A percentile compares a stretch with the other conserved stretches of the same genome.
Evolutionary conservation across 495 filamentous ascomycete species (phyloP).

Genomic region (Evernia prunastri): DNA sequence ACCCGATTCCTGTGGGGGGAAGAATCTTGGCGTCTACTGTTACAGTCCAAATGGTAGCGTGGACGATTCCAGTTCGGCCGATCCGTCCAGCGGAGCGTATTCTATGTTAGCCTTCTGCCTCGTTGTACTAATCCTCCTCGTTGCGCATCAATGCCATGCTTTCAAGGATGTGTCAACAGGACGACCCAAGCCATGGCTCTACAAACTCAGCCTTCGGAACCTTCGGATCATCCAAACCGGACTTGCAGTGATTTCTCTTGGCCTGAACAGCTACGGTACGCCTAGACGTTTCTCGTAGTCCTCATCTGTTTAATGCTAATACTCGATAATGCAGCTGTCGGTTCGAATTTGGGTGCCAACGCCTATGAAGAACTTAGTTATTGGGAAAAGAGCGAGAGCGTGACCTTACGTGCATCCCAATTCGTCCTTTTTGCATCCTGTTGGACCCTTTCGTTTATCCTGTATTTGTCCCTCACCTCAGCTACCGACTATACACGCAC

Average conservation of each 20-base stretch:
- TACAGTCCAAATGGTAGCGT: background rate
- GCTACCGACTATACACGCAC: background rate
- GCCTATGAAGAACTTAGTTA: too few species aligned
- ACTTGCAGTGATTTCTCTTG: background rate
- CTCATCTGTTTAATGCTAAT: background rate
- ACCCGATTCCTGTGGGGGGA: conserved; percentile 9
- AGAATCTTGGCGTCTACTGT: conserved; percentile 7
- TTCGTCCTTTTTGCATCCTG: background rate
- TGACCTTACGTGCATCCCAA: background rate
- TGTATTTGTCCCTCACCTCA: background rate
- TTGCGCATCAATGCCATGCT: conserved; percentile 3
- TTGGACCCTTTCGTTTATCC: background rate
- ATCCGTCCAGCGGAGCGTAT: background rate
- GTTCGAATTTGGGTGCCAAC: too few species aligned
- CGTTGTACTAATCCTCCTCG: background rate
- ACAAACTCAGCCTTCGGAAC: background rate
- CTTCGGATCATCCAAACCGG: background rate
- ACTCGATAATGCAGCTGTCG: background rate
- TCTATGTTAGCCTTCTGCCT: conserved; percentile 10
- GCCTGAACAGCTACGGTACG: conserved; percentile 1
- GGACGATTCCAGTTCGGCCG: background rate
- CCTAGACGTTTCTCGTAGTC: background rate
- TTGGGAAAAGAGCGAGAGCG: background rate
- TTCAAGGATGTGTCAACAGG: background rate
- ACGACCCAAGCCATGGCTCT: background rate